These are phyloP conservation scores for Sporothrix sp. DNA, from an alignment of 2,329 filamentous ascomycete species.

Conservation along the genomic window DNA sequence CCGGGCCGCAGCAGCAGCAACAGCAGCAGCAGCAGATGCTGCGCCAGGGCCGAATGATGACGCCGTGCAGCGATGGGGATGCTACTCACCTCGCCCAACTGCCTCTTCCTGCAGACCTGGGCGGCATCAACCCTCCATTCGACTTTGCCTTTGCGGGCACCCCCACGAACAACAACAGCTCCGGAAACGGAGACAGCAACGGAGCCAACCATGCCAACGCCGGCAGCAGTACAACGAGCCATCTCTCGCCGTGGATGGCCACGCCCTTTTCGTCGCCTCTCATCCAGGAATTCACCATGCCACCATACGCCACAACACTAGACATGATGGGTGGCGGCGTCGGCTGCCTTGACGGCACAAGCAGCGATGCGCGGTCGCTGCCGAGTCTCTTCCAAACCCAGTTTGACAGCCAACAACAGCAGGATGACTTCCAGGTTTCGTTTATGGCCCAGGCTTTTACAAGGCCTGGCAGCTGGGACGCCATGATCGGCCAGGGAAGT, in stretches of 20 bases:
- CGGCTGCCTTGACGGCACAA: too few relatives aligned
- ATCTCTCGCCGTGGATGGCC: conserved; percentile 1
- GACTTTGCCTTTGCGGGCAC: conserved; percentile 23
- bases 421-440: neutral
- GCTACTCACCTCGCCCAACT: conserved; percentile 24
- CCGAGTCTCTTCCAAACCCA: neutral
- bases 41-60: conserved; percentile 33
- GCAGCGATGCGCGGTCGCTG: neutral
- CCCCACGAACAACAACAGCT: too few relatives aligned
- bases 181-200: too few relatives aligned
- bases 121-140: conserved; percentile 12
- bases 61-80: conserved; percentile 45
- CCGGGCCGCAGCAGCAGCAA: conserved; percentile 21
- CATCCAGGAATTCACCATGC: conserved; percentile 1
- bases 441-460: conserved; percentile 4
- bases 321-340: neutral
- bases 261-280: conserved; percentile 7
- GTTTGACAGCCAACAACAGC: neutral
- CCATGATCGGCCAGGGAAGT: conserved; percentile 4
- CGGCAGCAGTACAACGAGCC: neutral
- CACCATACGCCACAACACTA: neutral
- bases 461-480: conserved; percentile 8
- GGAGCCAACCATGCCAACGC: neutral
- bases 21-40: conserved; percentile 3
- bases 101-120: conserved; percentile 19